Conservation (phyloP, 2,329 filamentous ascomycete genomes). For the Davidsoniella australis region DNA sequence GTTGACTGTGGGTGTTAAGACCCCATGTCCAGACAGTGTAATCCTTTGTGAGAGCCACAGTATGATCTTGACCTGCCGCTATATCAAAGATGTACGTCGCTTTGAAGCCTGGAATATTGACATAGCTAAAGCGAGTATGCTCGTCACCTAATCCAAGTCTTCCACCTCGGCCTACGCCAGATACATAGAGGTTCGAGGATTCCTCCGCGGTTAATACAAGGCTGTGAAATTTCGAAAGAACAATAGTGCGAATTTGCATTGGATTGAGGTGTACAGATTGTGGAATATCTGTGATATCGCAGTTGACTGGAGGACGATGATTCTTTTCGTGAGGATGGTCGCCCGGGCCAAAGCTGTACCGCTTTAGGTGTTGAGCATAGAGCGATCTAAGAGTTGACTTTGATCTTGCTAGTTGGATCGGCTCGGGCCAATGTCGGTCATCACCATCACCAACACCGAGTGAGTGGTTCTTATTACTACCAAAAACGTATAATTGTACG, state of each 20-base stretch:
- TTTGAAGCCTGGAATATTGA: slow-evolving; percentile 62
- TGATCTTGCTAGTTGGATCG: slow-evolving; percentile 58
- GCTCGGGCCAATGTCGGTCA: slow-evolving; percentile 84
- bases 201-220: slow-evolving; percentile 77
- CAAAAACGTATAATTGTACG: slow-evolving; percentile 71
- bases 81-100: slow-evolving; percentile 57
- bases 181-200: slow-evolving; percentile 80
- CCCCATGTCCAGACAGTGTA: slow-evolving; percentile 96
- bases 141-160: slow-evolving; percentile 81
- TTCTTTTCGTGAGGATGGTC: neutral
- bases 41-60: slow-evolving; percentile 63
- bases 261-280: slow-evolving; percentile 54
- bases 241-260: slow-evolving; percentile 61
- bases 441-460: slow-evolving; percentile 91
- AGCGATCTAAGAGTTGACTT: too few species aligned
- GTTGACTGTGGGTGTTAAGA: slow-evolving; percentile 66
- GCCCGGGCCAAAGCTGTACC: slow-evolving; percentile 45
- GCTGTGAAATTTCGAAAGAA: slow-evolving; percentile 81
- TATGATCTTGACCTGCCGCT: slow-evolving; percentile 81
- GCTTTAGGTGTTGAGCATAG: slow-evolving; percentile 16
- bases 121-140: slow-evolving; percentile 72
- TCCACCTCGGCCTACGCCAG: slow-evolving; percentile 79
- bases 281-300: slow-evolving; percentile 41
- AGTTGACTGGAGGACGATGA: neutral
- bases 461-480: slow-evolving; percentile 88